Conservation (phyloP, 257 asterid genomes). For the Gynochthodes officinalis region DNA sequence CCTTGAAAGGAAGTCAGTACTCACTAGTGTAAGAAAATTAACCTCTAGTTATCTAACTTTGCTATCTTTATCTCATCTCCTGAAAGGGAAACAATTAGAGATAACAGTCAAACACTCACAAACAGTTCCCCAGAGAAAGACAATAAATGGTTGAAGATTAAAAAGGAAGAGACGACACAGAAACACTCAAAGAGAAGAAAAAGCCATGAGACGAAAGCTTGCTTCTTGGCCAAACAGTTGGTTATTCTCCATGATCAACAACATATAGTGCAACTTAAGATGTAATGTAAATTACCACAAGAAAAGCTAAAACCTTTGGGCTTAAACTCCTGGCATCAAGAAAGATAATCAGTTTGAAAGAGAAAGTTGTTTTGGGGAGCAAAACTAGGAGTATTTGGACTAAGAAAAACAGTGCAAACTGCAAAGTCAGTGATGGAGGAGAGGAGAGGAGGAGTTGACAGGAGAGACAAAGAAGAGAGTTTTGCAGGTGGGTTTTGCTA, state of each 20-base stretch:
- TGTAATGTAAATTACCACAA: slow-evolving; percentile 4
- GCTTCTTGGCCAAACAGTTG: neutral
- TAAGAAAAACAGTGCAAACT: slow-evolving; percentile 5
- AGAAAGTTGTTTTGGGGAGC: neutral
- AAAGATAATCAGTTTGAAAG: neutral
- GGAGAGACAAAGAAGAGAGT: slow-evolving; percentile 25
- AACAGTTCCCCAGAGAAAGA: slow-evolving; percentile 29
- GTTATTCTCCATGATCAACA: slow-evolving; percentile 5
- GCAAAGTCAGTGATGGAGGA: slow-evolving; percentile 18
- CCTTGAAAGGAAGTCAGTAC: neutral
- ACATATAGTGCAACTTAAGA: slow-evolving; percentile 5
- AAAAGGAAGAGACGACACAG: slow-evolving; percentile 8
- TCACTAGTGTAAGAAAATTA: slow-evolving; percentile 17
- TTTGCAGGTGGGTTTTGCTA: slow-evolving; percentile 55
- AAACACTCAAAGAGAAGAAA: slow-evolving; percentile 5
- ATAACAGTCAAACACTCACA: slow-evolving; percentile 20
- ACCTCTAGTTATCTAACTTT: slow-evolving; percentile 10
- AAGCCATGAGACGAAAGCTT: slow-evolving; percentile 6
- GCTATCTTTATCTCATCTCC: slow-evolving; percentile 26
- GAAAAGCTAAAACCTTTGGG: neutral
- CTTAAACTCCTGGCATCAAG: neutral
- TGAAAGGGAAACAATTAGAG: slow-evolving; percentile 29
- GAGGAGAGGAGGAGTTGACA: slow-evolving; percentile 15
- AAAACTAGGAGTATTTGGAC: slow-evolving; percentile 2
- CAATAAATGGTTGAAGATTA: slow-evolving; percentile 17